Base-by-base conservation (phyloP, 345 rosid species). In the Rhodamnia argentea region DNA sequence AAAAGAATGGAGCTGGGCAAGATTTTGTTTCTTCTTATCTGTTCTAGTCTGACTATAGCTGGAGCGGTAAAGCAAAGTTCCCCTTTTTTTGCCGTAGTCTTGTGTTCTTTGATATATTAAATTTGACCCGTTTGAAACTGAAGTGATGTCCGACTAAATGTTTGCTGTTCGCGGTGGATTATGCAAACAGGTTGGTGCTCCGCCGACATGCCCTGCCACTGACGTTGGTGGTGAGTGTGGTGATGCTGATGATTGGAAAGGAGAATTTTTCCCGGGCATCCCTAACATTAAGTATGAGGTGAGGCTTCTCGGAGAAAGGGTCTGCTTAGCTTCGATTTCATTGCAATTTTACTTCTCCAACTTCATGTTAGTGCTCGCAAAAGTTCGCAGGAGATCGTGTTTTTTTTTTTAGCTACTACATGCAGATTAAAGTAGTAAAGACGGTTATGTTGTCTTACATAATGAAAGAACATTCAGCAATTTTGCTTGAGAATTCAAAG, bases 211-310 rank as follows among this genome's bases (percentile, higher is more conserved):
- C 87, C 97, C 96, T 85, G 95, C 99, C 75, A 50, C 56, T 86
- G 90, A 93, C 92, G 91, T 90, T 84, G 95, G 88, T 55, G 86
- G 88, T 11, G 85, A 91, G 84, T 96, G 97, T 51, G 87, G 86
- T 85, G 96, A 91, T 75, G 89, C 92, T 18, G 95, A 87, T 82
- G 95, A 91, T n/a, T 97, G 99, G 99, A 83, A 94, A 88, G 99
- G 98, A 75, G 99, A 97, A 50, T 96, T 95, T 90, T 96, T 97
- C 90, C 99, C 96, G 42, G 96, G 83, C 20, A 93, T 97, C 87
- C 93, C 96, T 54, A 90, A 92, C 29, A 92, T 97, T 89, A 93
- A 94, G 90, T 96, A 92, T 52, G 99, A 97, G 99, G 99, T 96
- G 88, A 85, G 82, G 37, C 47, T 70, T 32, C 18, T 18, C 18